phyloP scores from a whole-genome alignment of 129 eudicot genomes.

The Scalesia atractyloides region DNA sequence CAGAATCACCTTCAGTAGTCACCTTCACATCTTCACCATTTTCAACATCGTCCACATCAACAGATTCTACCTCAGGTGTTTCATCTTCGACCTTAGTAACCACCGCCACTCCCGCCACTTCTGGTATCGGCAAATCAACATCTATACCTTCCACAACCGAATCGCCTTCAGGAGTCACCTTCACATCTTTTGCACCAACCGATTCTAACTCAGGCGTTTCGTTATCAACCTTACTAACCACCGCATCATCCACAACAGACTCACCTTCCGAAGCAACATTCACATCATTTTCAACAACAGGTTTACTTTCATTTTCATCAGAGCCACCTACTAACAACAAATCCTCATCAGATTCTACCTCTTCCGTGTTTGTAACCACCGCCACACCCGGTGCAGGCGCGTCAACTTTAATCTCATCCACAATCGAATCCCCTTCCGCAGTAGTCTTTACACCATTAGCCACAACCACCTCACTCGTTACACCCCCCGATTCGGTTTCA shows the following conservation, averaged over 20 bases:
- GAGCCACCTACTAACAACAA: slow-evolving; percentile 29
- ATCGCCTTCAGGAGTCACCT: slow-evolving; percentile 47
- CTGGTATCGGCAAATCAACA: slow-evolving; percentile 43
- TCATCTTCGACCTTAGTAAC: slow-evolving; percentile 33
- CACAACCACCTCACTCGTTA: slow-evolving; percentile 22
- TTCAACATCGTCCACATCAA: slow-evolving; percentile 32
- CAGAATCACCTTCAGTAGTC: slow-evolving; percentile 51
- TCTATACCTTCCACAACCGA: slow-evolving; percentile 46
- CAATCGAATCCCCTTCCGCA: slow-evolving; percentile 44
- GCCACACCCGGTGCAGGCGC: slow-evolving; percentile 44
- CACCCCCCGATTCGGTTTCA: slow-evolving; percentile 8
- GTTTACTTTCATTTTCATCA: not conserved
- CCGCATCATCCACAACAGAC: slow-evolving; percentile 42
- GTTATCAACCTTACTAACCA: not conserved
- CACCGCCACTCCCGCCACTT: slow-evolving; percentile 53
- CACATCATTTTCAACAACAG: slow-evolving; percentile 11
- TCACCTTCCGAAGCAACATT: slow-evolving; percentile 46
- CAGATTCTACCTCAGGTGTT: slow-evolving; percentile 12
- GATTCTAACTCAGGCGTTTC: slow-evolving; percentile 11
- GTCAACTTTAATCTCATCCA: slow-evolving; percentile 44
- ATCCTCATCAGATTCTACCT: slow-evolving; percentile 27
- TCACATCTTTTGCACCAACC: slow-evolving; percentile 31
- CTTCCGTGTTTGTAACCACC: slow-evolving; percentile 36
- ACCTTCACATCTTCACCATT: slow-evolving; percentile 32
- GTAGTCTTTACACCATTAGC: slow-evolving; percentile 32